phyloP scores from a whole-genome alignment of 2,329 filamentous ascomycete genomes.

The Lanzia echinophila region DNA sequence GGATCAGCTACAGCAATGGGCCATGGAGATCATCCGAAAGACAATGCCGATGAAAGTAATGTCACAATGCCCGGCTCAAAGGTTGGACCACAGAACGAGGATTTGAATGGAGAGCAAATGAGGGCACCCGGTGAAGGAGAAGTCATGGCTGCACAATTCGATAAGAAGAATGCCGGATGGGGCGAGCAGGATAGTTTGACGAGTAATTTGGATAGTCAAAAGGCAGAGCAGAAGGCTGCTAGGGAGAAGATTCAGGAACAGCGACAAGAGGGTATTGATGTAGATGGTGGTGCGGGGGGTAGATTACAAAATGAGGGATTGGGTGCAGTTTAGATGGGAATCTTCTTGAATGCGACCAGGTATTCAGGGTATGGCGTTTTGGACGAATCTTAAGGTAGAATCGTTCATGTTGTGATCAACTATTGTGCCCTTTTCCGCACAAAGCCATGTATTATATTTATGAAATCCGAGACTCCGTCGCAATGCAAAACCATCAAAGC shows the following conservation, averaged over 20 bases:
- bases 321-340: conserved; percentile 17
- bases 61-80: conserved; percentile 19
- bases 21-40: conserved; percentile 27
- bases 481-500: conserved; percentile 21
- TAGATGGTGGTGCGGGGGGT: conserved; percentile 27
- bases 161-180: conserved; percentile 30
- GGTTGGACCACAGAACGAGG: conserved; percentile 27
- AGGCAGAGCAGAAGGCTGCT: conserved; percentile 28
- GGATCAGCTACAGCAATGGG: conserved; percentile 28
- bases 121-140: conserved; percentile 26
- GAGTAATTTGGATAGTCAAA: conserved; percentile 27
- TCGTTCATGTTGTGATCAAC: conserved; percentile 1
- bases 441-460: conserved; percentile 16
- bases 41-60: conserved; percentile 27
- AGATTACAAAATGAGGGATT: conserved; percentile 27
- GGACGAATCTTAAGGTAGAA: background rate
- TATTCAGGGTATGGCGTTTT: too few species aligned
- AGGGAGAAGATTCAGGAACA: conserved; percentile 25
- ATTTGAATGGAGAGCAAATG: conserved; percentile 30
- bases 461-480: conserved; percentile 24
- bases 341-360: too few species aligned
- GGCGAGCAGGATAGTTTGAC: conserved; percentile 28
- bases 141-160: conserved; percentile 27
- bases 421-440: background rate
- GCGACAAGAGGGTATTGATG: conserved; percentile 21